These are phyloP conservation scores for Rubia tinctorum DNA, from an alignment of 305 asterid genomes.

Conservation along the genomic window DNA sequence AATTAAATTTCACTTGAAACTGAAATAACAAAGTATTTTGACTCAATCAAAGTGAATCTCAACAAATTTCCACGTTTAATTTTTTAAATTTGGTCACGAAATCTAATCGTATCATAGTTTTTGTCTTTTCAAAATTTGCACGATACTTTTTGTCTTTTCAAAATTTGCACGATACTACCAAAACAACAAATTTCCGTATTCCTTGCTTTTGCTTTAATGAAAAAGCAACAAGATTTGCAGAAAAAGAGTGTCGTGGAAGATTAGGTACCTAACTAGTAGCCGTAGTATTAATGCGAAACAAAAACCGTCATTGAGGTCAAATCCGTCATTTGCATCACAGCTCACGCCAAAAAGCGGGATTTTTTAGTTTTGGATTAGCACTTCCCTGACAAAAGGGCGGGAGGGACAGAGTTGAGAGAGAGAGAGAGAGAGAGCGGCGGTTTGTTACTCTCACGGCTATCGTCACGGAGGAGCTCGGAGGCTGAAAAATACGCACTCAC, in stretches of 20 bases:
- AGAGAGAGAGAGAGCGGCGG: neutral
- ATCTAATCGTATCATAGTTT: neutral
- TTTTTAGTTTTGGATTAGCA: neutral
- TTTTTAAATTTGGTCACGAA: neutral
- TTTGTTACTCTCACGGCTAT: neutral
- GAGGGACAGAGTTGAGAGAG: neutral
- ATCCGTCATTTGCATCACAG: neutral
- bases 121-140: neutral
- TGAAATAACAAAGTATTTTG: no score
- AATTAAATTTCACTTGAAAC: no score
- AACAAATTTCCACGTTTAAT: neutral
- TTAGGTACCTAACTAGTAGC: neutral
- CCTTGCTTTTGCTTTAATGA: neutral
- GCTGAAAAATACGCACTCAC: slow-evolving; percentile 2
- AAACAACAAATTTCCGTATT: neutral
- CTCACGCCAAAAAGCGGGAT: neutral
- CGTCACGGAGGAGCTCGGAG: neutral
- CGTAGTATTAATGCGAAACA: no score
- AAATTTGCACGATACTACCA: slow-evolving; percentile 1
- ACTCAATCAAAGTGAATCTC: neutral
- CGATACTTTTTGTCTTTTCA: neutral
- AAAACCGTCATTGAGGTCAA: neutral
- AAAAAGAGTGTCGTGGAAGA: neutral
- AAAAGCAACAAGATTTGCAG: neutral
- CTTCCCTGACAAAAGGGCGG: neutral